Evolutionary conservation across 345 rosid genomes (phyloP).

Genomic region (Arabidopsis thaliana): DNA sequence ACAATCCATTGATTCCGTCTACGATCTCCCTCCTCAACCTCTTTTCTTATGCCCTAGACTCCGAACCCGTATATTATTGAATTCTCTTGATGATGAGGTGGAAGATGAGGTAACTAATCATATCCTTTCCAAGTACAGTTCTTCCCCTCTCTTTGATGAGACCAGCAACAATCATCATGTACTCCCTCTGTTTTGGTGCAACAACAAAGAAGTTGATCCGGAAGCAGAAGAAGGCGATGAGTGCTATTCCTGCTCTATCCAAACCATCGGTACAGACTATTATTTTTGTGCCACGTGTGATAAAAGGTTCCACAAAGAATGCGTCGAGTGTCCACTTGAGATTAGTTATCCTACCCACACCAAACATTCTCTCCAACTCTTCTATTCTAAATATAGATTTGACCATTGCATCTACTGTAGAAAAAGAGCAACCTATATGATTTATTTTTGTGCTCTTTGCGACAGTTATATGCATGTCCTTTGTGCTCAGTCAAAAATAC

Average conservation of each 20-base stretch:
- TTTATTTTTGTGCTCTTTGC: constrained; percentile 15
- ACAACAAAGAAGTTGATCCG: background rate
- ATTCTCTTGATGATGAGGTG: background rate
- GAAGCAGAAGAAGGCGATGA: background rate
- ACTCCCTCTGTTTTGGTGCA: constrained; percentile 24
- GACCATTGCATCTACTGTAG: background rate
- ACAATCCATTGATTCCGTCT: background rate
- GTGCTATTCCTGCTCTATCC: background rate
- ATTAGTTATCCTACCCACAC: background rate
- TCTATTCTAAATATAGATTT: too few relatives aligned
- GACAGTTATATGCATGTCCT: background rate
- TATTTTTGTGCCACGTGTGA: background rate
- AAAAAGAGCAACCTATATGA: background rate
- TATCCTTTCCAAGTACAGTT: background rate
- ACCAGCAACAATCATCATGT: background rate
- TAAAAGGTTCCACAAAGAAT: constrained; percentile 10
- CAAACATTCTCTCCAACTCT: constrained; percentile 10
- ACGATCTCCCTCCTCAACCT: background rate
- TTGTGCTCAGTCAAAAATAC: background rate
- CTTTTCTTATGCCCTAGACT: background rate
- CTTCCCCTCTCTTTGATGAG: background rate
- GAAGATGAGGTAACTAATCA: too few relatives aligned
- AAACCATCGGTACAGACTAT: background rate
- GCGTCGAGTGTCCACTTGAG: constrained; percentile 18
- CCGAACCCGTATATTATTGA: background rate